Conservation (phyloP, 108 stramenopile species). For the Cyclotella sp. region DNA sequence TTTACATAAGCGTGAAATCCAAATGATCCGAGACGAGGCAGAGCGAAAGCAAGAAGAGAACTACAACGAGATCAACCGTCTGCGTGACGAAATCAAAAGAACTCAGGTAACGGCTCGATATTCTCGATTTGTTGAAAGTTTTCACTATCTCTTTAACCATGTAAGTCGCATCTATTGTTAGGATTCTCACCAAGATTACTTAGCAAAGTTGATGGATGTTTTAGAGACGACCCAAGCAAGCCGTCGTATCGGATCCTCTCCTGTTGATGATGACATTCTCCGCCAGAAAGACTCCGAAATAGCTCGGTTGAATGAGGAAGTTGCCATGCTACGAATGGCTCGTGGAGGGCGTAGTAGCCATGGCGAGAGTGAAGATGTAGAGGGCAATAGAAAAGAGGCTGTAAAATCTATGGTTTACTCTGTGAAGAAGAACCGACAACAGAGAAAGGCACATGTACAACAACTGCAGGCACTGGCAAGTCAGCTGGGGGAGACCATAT, state of each 20-base stretch:
- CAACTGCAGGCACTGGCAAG: constrained; percentile 15
- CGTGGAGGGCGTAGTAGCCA: not conserved
- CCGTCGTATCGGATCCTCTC: not conserved
- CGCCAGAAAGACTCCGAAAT: constrained; percentile 53
- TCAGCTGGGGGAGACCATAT: constrained; percentile 37
- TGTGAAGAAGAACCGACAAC: constrained; percentile 53
- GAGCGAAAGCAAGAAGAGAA: constrained; percentile 54
- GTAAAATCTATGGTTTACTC: constrained; percentile 44
- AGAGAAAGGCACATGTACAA: constrained; percentile 42
- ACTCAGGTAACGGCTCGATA: constrained; percentile 36
- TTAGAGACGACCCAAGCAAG: constrained; percentile 62
- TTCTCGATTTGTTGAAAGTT: not conserved
- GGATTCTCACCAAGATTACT: constrained; percentile 64
- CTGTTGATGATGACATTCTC: constrained; percentile 17
- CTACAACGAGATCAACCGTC: constrained; percentile 44
- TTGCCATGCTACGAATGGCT: constrained; percentile 18
- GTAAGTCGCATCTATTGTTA: not conserved
- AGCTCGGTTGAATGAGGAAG: constrained; percentile 26
- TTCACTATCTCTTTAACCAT: not conserved
- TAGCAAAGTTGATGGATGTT: constrained; percentile 70
- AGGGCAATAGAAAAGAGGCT: constrained; percentile 24
- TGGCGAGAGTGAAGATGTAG: not conserved
- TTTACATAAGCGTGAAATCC: constrained; percentile 31
- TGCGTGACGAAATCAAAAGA: constrained; percentile 63
- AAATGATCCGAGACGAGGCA: constrained; percentile 37